Evolutionary conservation across 1,284 basidiomycete genomes (phyloP), one percentile per base, ranked within the genome.

Genomic region (Blastosporella zonata): DNA sequence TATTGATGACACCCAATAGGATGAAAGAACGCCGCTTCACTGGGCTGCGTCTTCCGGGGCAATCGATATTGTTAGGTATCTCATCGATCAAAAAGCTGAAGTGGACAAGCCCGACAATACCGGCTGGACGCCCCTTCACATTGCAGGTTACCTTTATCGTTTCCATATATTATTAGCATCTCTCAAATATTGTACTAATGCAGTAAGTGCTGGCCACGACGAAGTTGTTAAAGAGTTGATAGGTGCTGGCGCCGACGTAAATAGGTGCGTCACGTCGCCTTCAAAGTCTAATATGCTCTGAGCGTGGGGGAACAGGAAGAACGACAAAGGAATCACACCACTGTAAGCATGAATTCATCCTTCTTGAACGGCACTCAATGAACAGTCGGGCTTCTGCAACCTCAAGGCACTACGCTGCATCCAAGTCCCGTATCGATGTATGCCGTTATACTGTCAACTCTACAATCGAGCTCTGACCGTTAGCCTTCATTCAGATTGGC

Each of bases 351-450:
- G 18, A 18, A 20, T n/a, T 47, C 28, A 39, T 28, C 44, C 41
- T 27, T 47, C 41, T 50, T 48, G 29, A 38, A 49, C 21, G 43
- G 44, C 39, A 22, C 41, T 37, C 35, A 37, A 52, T 33, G 42
- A 54, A 49, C 31, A 37, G 34, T 27, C 15, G 40, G 39, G 47
- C 50, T 52, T 47, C 40, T 34, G 52, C 51, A 46, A 37, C 49
- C 54, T 52, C 23, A 56, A 94, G 93, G 62, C 93, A 97, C 68
- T 97, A 97, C 60, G 93, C 93, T 23, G 94, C 93, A 34, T 97
- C 93, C 15, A 97, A 95, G 68, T 89, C 92, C 37, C 85, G 87
- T 43, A 81, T 93, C 47, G 84, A 91, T 62, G 93, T 93, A 64
- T 56, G 79, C 62, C 58, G 55, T 60, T 60, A 61, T 53, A 62